Evolutionary conservation across 768 basidiomycete genomes (phyloP), one percentile per base, ranked within the genome.

Genomic region (Sporobolomyces pararoseus): DNA sequence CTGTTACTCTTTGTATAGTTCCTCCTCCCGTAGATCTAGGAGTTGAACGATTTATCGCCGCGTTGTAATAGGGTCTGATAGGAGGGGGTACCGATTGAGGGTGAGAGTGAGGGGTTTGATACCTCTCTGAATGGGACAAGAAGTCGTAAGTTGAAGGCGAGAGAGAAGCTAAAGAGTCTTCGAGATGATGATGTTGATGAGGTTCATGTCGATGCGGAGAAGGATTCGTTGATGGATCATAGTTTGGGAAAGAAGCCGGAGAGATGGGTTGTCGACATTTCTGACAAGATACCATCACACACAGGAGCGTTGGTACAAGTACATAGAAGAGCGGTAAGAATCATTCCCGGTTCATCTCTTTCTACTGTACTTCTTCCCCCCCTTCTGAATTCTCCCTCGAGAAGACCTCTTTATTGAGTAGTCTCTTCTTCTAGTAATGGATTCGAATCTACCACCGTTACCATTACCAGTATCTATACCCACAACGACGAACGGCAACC

Each of bases 101-200:
- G 79, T 60, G 84, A 3, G 32, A 37, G 29, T 14, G 62, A 6
- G 49, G 58, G 29, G 35, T 46, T 19, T 42, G 59, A 31, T 44
- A 19, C 46, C 58, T 44, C 4, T 68, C 51, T 27, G 62, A 83
- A 29, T 86, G 86, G 27, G 86, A 86, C 73, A 95, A 87, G 82
- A 89, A 87, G 78, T 92, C 90, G 80, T 92, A 90, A 34, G 89
- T 87, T 19, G 91, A 89, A 27, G 89, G 91, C 7, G 89, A 86
- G 64, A 95, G 82, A 78, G 91, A 89, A 57, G 89, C 83, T 19
- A 96, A 82, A n/a, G 92, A 93, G n/a, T 87, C 88, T 82, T 97
- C 94, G 75, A 92, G 84, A 32, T 34, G 31, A 0, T 25, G 35
- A 19, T 42, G 53, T n/a, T n/a, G 60, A 55, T 14, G 39, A 16